Base-by-base conservation (phyloP, 2,329 filamentous ascomycete species). In the Ophiostoma triangulosporum region DNA sequence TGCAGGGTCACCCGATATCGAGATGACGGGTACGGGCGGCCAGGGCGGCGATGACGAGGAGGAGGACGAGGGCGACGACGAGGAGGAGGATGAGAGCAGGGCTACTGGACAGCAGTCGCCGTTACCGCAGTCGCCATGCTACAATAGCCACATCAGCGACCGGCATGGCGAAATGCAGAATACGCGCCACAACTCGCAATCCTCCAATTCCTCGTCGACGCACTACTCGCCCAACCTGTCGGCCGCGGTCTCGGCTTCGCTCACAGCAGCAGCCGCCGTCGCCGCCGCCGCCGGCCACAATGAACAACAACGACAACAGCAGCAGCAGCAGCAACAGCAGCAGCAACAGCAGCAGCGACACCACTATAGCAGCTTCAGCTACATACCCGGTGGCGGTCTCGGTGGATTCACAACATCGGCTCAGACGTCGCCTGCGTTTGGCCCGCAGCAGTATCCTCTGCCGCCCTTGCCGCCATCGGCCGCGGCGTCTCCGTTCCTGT, bases 401-500 rank as follows among this genome's bases (percentile, higher is more conserved):
- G 55, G 49, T 3, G 54, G 49, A 0, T 60, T 56, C 53, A 65
- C 40, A 60, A 68, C 61, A 54, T 74, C 70, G n/a, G 72, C 67
- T 6, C 73, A 74, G 6, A 68, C 72, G 0, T 82, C 78, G 8
- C 79, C 80, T 0, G 74, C 74, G 0, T 80, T 83, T 59, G 78
- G 75, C 0, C 76, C 78, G 4, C 70, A 70, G 43, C 56, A 62
- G 1, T 73, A 73, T 57, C 65, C 66, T 43, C 38, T 51, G 24
- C 49, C 51, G 3, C 29, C 48, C 0, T 35, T 56, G 22, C 52
- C 54, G 4, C 43, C 46, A 4, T 50, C 54, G 3, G 26, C 54
- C 6, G 38, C 26, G 29, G 43, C 43, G 17, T 53, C 54, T 11
- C 50, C 50, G 6, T 52, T 50, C 17, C 31, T 52, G 45, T 73